Conservation (phyloP, 495 filamentous ascomycete species). For the Aspergillus indologenus region DNA sequence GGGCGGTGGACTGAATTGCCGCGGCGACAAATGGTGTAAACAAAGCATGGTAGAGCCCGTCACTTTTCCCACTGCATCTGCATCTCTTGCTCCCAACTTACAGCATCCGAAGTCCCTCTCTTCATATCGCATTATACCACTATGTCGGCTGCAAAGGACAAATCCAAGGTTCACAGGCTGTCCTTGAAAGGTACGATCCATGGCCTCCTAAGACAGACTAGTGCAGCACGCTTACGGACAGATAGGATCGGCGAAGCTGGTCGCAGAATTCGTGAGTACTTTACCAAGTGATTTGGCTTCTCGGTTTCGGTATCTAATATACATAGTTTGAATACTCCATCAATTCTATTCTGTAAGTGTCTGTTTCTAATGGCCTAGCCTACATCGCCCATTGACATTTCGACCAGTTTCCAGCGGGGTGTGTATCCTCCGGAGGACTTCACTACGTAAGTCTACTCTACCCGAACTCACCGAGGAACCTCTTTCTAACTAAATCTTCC, state of each 20-base stretch:
- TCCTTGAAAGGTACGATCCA: slow-evolving; percentile 70
- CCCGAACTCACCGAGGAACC: background rate
- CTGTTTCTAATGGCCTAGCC: slow-evolving; percentile 1
- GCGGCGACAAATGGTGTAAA: slow-evolving; percentile 42
- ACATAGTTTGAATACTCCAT: slow-evolving; percentile 93
- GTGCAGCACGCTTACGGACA: slow-evolving; percentile 23
- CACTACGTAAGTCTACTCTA: slow-evolving; percentile 62
- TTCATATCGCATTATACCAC: slow-evolving; percentile 10
- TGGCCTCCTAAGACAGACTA: background rate
- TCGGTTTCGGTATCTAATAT: slow-evolving; percentile 21
- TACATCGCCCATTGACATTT: slow-evolving; percentile 5
- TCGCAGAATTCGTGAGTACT: slow-evolving; percentile 84
- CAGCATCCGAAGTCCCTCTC: background rate
- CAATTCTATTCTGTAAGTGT: slow-evolving; percentile 77
- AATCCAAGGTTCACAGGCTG: slow-evolving; percentile 90
- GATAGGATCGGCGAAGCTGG: slow-evolving; percentile 75
- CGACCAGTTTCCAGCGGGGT: slow-evolving; percentile 78
- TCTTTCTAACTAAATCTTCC: slow-evolving; percentile 3
- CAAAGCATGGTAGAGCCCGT: slow-evolving; percentile 30
- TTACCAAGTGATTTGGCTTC: background rate
- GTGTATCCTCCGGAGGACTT: slow-evolving; percentile 99
- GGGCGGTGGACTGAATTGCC: slow-evolving; percentile 34
- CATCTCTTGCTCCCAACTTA: background rate
- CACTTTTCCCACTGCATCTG: slow-evolving; percentile 9
- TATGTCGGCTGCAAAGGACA: slow-evolving; percentile 66